Percentiles rank a stretch among this genome's conserved stretches.
Conservation (phyloP, 805 yeast species). For the Wickerhamomyces ciferrii region DNA sequence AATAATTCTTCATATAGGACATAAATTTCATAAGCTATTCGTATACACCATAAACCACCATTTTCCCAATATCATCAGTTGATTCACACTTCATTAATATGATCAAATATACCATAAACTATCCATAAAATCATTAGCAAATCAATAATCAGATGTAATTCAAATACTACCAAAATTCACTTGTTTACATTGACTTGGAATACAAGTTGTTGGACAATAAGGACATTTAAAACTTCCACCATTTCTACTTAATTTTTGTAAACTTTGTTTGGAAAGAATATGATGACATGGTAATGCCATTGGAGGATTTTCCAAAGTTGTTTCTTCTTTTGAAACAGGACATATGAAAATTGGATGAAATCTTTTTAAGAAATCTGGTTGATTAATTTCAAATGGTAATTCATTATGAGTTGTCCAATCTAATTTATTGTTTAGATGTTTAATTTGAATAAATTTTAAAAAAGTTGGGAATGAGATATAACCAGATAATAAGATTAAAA, state of each 20-base stretch:
- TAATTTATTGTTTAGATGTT: conserved; percentile 29
- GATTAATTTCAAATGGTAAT: conserved; percentile 53
- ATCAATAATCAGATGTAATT: not conserved
- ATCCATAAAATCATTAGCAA: not conserved
- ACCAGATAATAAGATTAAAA: conserved; percentile 45
- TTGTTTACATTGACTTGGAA: conserved; percentile 34
- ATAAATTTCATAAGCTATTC: not conserved
- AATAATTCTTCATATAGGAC: too few species aligned
- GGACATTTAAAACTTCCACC: conserved; percentile 61
- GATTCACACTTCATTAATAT: too few species aligned
- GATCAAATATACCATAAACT: too few species aligned
- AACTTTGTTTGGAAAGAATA: conserved; percentile 49
- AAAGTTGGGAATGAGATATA: conserved; percentile 48
- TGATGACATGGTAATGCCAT: conserved; percentile 61
- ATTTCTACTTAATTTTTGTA: conserved; percentile 38
- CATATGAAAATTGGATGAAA: conserved; percentile 68
- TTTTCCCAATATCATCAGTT: not conserved
- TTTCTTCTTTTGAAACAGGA: conserved; percentile 66
- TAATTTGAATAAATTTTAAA: conserved; percentile 41
- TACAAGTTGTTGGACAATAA: conserved; percentile 54
- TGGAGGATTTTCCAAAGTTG: conserved; percentile 52
- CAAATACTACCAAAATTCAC: conserved; percentile 31
- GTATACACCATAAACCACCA: not conserved
- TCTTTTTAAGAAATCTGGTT: conserved; percentile 43
- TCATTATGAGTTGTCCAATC: conserved; percentile 58